These are phyloP conservation scores for Hanseniaspora lindneri DNA, from an alignment of 805 yeast species.

Conservation along the genomic window DNA sequence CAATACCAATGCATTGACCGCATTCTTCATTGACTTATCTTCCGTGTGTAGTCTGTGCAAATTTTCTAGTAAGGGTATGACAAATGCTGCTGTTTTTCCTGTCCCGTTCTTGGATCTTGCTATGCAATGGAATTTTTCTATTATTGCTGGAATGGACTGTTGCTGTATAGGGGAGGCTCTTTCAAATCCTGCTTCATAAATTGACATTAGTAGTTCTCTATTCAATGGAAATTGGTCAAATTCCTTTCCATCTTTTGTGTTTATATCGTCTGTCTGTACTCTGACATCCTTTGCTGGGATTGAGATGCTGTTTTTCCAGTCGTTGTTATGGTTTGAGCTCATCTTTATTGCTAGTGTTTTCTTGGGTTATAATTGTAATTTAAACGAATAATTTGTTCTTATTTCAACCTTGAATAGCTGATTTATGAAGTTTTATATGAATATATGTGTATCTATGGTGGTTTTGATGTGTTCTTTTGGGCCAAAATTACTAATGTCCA, in stretches of 20 bases:
- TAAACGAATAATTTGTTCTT: no score
- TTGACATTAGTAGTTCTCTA: slow-evolving; percentile 93
- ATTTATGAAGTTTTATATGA: no score
- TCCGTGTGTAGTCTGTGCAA: slow-evolving; percentile 71
- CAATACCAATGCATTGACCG: slow-evolving; percentile 77
- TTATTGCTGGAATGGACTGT: slow-evolving; percentile 89
- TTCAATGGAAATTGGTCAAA: slow-evolving; percentile 88
- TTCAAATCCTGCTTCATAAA: slow-evolving; percentile 97
- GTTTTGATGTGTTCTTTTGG: no score
- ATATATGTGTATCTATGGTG: no score
- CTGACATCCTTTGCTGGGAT: slow-evolving; percentile 80
- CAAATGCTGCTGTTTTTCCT: slow-evolving; percentile 95
- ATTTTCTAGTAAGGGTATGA: slow-evolving; percentile 83
- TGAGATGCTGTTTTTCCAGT: slow-evolving; percentile 67
- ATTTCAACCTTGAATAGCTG: no score
- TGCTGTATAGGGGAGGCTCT: slow-evolving; percentile 97
- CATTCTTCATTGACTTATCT: slow-evolving; percentile 13
- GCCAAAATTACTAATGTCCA: no score
- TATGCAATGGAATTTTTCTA: slow-evolving; percentile 87
- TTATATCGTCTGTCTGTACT: slow-evolving; percentile 94
- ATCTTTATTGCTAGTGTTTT: no score
- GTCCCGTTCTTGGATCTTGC: slow-evolving; percentile 99
- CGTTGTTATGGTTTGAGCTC: slow-evolving; percentile 19
- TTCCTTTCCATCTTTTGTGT: slow-evolving; percentile 75
- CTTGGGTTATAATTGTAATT: no score